Evolutionary conservation across 2,329 filamentous ascomycete genomes (phyloP).

Genomic region (Periglandula ipomoeae): DNA sequence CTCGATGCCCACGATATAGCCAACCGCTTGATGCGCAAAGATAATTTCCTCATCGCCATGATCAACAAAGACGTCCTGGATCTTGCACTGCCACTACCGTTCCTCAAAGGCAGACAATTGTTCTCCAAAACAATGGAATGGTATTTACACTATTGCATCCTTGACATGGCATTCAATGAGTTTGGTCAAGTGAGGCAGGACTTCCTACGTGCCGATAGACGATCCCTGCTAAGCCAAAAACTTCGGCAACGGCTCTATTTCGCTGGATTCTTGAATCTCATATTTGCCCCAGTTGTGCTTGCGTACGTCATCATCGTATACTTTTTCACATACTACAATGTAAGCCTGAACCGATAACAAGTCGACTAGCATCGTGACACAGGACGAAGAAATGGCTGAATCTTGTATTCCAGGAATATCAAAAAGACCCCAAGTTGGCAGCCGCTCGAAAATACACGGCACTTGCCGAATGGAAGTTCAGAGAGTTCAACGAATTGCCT

Average conservation of each 20-base stretch:
- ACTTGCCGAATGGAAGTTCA: conserved; percentile 94
- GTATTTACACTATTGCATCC: conserved; percentile 82
- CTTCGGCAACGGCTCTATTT: conserved; percentile 71
- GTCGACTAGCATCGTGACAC: not conserved
- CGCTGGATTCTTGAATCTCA: conserved; percentile 74
- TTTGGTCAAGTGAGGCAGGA: conserved; percentile 78
- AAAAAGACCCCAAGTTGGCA: conserved; percentile 85
- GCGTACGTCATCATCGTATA: conserved; percentile 80
- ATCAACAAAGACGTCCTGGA: conserved; percentile 96
- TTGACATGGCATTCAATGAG: conserved; percentile 90
- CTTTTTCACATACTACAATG: conserved; percentile 91
- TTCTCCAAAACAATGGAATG: conserved; percentile 88
- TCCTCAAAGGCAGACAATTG: conserved; percentile 67
- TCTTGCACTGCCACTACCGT: conserved; percentile 76
- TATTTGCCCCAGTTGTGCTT: conserved; percentile 82
- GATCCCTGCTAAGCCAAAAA: conserved; percentile 68
- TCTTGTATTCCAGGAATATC: conserved; percentile 60
- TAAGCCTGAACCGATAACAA: conserved; percentile 28
- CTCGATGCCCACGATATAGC: conserved; percentile 96
- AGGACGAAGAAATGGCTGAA: not conserved
- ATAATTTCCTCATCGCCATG: conserved; percentile 93
- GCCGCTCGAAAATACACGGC: conserved; percentile 78
- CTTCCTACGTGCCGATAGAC: conserved; percentile 76
- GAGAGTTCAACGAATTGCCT: conserved; percentile 93
- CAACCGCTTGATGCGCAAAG: conserved; percentile 89